These are phyloP conservation scores for Phytophthora cryptogea DNA, from an alignment of 352 stramenopile genomes.

Conservation along the genomic window DNA sequence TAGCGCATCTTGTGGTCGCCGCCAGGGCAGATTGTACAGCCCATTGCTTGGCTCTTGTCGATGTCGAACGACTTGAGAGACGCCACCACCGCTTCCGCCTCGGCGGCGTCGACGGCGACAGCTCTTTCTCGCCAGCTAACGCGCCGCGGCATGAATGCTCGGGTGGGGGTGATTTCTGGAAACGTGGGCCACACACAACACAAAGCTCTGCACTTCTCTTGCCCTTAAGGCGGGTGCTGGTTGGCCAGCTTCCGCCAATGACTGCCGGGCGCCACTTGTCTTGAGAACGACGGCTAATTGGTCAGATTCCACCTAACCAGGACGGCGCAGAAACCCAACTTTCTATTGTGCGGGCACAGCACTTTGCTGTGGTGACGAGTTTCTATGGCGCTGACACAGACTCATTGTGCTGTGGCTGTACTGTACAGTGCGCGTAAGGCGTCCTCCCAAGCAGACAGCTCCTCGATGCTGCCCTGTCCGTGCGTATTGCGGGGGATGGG, in stretches of 20 bases:
- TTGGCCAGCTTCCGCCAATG: too few relatives aligned
- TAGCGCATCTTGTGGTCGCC: neutral
- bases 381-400: neutral
- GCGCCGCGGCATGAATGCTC: neutral
- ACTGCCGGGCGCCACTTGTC: too few relatives aligned
- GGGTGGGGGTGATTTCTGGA: too few relatives aligned
- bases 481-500: too few relatives aligned
- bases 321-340: too few relatives aligned
- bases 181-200: too few relatives aligned
- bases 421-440: neutral
- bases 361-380: neutral
- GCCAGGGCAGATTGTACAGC: neutral
- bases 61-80: neutral
- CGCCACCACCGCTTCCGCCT: neutral
- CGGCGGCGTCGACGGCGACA: neutral
- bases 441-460: neutral
- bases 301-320: too few relatives aligned
- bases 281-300: too few relatives aligned
- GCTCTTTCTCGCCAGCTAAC: neutral
- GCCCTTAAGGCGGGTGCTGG: too few relatives aligned
- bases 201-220: too few relatives aligned
- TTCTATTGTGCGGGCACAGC: constrained; percentile 1
- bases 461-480: too few relatives aligned
- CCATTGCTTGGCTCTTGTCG: neutral
- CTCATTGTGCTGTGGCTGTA: neutral